Evolutionary conservation across 352 stramenopile genomes (phyloP).

Genomic region (Phytophthora macrochlamydospora): DNA sequence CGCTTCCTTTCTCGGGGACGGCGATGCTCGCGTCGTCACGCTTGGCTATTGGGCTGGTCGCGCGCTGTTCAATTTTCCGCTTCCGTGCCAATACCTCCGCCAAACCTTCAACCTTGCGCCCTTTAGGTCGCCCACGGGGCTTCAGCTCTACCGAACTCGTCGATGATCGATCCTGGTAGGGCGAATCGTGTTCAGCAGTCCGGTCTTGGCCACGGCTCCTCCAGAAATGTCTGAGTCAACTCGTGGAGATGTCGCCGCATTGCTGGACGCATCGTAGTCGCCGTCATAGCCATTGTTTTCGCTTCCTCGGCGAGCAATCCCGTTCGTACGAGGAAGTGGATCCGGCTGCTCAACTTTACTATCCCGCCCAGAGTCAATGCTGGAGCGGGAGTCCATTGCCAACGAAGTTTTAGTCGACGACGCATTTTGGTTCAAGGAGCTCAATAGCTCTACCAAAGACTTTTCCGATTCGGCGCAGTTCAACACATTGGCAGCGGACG

Average conservation of each 20-base stretch:
- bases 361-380: conserved; percentile 15
- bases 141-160: conserved; percentile 23
- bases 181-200: neutral
- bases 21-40: conserved; percentile 7
- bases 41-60: neutral
- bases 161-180: conserved; percentile 22
- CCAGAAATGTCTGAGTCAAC: conserved; percentile 7
- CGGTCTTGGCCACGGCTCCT: neutral
- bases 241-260: conserved; percentile 12
- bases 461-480: conserved; percentile 77
- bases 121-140: conserved; percentile 4
- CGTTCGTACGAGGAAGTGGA: conserved; percentile 12
- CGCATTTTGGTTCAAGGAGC: conserved; percentile 57
- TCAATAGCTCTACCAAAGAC: conserved; percentile 66
- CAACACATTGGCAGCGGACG: conserved; percentile 57
- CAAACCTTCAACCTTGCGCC: conserved; percentile 4
- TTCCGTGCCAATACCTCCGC: conserved; percentile 7
- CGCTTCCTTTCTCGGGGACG: neutral
- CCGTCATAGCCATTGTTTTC: conserved; percentile 2
- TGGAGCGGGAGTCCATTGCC: conserved; percentile 16
- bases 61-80: conserved; percentile 17
- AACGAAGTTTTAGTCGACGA: conserved; percentile 17
- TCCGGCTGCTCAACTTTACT: conserved; percentile 8
- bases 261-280: neutral
- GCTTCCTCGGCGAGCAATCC: conserved; percentile 11